These are phyloP conservation scores for Xylaria hypoxylon DNA, from an alignment of 2,329 filamentous ascomycete genomes.

Conservation along the genomic window DNA sequence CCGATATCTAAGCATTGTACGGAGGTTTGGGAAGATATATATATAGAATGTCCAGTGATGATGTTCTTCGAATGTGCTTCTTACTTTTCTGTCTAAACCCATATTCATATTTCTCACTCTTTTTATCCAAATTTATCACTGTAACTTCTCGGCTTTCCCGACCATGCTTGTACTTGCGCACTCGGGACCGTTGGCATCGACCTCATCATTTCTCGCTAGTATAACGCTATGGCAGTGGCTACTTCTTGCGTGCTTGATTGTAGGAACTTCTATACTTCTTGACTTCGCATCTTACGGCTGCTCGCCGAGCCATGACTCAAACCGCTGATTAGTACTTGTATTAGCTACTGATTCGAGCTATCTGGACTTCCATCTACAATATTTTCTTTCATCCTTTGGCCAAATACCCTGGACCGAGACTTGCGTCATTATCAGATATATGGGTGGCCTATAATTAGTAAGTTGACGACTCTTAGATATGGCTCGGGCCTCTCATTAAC, in stretches of 20 bases:
- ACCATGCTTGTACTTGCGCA: neutral
- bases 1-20: too few relatives aligned
- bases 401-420: constrained; percentile 24
- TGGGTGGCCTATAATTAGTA: constrained; percentile 32
- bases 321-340: neutral
- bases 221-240: neutral
- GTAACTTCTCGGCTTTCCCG: too few relatives aligned
- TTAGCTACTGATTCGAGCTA: constrained; percentile 5
- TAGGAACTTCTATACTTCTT: neutral
- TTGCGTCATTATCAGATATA: constrained; percentile 23
- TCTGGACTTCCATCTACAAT: constrained; percentile 5
- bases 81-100: neutral
- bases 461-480: neutral
- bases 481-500: neutral
- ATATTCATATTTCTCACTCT: neutral
- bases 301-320: neutral
- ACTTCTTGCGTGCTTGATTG: neutral
- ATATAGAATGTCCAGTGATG: too few relatives aligned
- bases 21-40: too few relatives aligned
- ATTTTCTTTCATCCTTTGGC: constrained; percentile 26
- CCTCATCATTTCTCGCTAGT: neutral
- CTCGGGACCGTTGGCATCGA: neutral
- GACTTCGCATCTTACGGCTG: neutral
- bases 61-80: neutral
- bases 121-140: too few relatives aligned